A percentile compares a stretch with the other conserved stretches of the same genome.
These are phyloP conservation scores for Russula dissimulans DNA, from an alignment of 768 basidiomycete species.

Conservation along the genomic window DNA sequence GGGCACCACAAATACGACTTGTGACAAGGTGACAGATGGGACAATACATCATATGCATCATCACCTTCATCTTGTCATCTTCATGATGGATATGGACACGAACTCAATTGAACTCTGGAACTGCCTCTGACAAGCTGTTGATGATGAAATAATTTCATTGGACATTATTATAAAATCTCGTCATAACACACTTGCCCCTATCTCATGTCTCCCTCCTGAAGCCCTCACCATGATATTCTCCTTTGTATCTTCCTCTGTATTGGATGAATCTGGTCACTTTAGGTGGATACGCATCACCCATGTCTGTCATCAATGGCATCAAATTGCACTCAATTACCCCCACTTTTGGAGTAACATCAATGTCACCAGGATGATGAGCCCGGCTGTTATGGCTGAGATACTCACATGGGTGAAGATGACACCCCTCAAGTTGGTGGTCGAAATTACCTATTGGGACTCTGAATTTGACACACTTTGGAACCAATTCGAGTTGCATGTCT, in stretches of 20 bases:
- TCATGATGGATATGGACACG: background rate
- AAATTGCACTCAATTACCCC: conserved; percentile 9
- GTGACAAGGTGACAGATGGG: too few species aligned
- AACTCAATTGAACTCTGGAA: background rate
- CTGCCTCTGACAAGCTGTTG: background rate
- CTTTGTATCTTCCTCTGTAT: background rate
- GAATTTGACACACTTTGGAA: background rate
- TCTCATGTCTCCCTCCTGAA: conserved; percentile 6
- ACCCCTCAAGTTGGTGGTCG: background rate
- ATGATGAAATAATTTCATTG: background rate
- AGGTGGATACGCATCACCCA: conserved; percentile 6
- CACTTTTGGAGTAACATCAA: conserved; percentile 6
- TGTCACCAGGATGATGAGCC: background rate
- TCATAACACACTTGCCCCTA: conserved; percentile 3
- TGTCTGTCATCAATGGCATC: conserved; percentile 13
- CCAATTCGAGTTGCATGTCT: background rate
- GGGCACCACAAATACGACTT: too few species aligned
- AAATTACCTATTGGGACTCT: background rate
- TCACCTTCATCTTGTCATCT: background rate
- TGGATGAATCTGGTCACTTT: background rate
- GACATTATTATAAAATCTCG: conserved; percentile 1
- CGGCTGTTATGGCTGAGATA: background rate
- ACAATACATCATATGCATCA: too few species aligned
- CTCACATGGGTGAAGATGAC: background rate
- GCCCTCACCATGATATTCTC: background rate